These are phyloP conservation scores for Amanita inopinata DNA, from an alignment of 768 basidiomycete genomes.

Conservation along the genomic window DNA sequence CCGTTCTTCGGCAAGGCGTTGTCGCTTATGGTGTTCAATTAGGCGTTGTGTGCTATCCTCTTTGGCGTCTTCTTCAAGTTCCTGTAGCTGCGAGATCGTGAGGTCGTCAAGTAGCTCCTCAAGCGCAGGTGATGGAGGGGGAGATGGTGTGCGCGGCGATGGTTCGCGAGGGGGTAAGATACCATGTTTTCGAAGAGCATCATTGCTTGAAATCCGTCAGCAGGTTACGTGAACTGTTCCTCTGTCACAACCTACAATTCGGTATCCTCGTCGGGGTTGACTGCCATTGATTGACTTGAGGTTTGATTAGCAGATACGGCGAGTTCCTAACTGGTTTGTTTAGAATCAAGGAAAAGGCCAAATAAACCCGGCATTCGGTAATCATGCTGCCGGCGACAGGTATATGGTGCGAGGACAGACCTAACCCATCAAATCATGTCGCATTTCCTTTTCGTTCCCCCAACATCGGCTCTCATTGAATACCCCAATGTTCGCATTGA, in stretches of 20 bases:
- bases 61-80: slow-evolving; percentile 59
- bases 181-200: slow-evolving; percentile 86
- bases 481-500: no score
- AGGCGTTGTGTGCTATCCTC: slow-evolving; percentile 73
- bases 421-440: no score
- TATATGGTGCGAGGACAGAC: no score
- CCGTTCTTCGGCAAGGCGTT: slow-evolving; percentile 55
- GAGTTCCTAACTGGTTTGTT: no score
- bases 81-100: slow-evolving; percentile 50
- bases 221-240: not conserved
- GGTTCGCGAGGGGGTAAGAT: slow-evolving; percentile 73
- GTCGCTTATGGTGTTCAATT: slow-evolving; percentile 54
- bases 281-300: slow-evolving; percentile 36
- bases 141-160: slow-evolving; percentile 68
- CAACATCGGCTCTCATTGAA: no score
- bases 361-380: no score
- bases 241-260: slow-evolving; percentile 65
- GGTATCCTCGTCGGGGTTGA: slow-evolving; percentile 87
- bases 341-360: no score
- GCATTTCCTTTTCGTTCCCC: no score
- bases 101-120: slow-evolving; percentile 59
- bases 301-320: not conserved
- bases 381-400: no score
- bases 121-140: slow-evolving; percentile 67
- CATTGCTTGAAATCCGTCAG: slow-evolving; percentile 53